Base-by-base conservation (phyloP, 2,329 filamentous ascomycete genomes). In the Microdochium nivale region DNA sequence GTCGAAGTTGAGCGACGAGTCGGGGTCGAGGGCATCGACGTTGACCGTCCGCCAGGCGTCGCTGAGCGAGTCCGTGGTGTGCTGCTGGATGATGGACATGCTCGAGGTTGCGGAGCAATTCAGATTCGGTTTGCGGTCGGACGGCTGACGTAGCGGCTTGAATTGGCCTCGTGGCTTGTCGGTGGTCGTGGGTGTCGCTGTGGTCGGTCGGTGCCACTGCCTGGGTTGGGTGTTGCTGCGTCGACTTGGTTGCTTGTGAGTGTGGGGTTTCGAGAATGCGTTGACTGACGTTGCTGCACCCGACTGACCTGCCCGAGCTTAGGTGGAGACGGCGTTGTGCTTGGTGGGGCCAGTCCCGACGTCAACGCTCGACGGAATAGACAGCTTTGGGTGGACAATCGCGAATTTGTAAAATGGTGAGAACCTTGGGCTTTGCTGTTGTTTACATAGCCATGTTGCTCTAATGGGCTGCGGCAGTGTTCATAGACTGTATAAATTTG, bases 1-100 rank as follows among this genome's bases (percentile, higher is more conserved):
- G 71, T 95, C 88, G 74, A 97, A 97, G 80, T 96, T 97, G 70
- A 83, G 75, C 59, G 88, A 82, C 62, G 90, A 94, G 70, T 97
- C 91, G 54, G 91, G 89, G 69, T 94, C 88, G 62, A 95, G 80
- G 60, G 86, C 85, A 68, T 96, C 91, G 69, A 96, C 87, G 79
- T 96, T 90, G 78, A 96, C 94, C 59, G 90, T 96, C 70, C 91
- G 88, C 82, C 82, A 86, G 65, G 80, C 78, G 60, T 86, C 82
- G 69, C 73, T 73, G 51, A 86, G 75, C 59, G 81, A 75, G 52
- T 79, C 77, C 53, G 73, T 70, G 49, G 77, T 80, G 70, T 83
- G 78, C 66, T 85, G 80, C 66, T 84, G 82, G 60, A 84, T 84
- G 64, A 86, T 83, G 50, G 82, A 86, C 82, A 86, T 85, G 48